Evolutionary conservation across 805 yeast genomes (phyloP), one percentile per base, ranked within the genome.

Genomic region (Kodamaea fukazawae): DNA sequence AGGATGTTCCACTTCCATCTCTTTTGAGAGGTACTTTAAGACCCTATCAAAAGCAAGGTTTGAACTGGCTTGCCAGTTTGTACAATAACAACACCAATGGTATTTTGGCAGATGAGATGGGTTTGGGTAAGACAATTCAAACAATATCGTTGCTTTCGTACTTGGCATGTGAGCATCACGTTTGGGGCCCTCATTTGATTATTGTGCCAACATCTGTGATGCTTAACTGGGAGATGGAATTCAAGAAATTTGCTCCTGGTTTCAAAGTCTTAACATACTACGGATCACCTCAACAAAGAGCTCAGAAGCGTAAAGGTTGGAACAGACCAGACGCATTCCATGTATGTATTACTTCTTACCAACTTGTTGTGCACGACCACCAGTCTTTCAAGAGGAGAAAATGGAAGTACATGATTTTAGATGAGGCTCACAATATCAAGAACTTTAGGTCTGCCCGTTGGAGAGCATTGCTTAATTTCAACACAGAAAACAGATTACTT

Each of bases 141-240:
- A 93, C 99, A 0, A 93, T 93, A 38, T 78, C 97, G 0, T 63
- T 93, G 30, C 64, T 93, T 13, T 73, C 95, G 0, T 90, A 90
- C 58, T 67, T 93, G 38, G 99, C 99, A 0, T 88, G 96, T 53
- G 96, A 84, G 52, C 90, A 90, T 54, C 85, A 86, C 43, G 78
- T 83, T 12, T 93, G 99, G 99, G 99, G 99, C 0, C 99, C 99
- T 0, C 99, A 93, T 67, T 68, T 93, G 40, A 90, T 93, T 63
- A 82, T 93, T 44, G 99, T 93, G 4, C 99, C 99, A 3, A 93
- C 99, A 0, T 87, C 96, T 11, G 99, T 93, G 6, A 81, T 93
- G 81, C 76, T 93, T 39, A 93, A 93, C 57, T 93, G 99, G 99
- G 99, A 93, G 60, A 91, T 95, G 97, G 99, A 93, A 57, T 90